These are phyloP conservation scores for Kewa caespitosa DNA, from an alignment of 179 eudicot genomes.

Conservation along the genomic window DNA sequence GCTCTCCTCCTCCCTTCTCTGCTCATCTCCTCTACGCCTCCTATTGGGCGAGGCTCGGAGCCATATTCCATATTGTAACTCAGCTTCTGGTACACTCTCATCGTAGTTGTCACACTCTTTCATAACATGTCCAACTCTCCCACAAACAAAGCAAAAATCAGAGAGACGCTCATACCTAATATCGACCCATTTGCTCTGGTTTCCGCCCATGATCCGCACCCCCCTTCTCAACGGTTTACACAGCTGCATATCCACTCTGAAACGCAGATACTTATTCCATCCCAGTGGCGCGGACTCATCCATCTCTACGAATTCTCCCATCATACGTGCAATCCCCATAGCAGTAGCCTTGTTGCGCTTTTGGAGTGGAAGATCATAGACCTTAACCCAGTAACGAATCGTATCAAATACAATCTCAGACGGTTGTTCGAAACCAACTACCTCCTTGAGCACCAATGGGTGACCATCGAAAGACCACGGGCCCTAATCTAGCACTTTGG, in stretches of 20 bases:
- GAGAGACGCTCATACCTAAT: neutral
- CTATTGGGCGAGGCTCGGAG: neutral
- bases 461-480: no score
- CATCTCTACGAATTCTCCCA: neutral
- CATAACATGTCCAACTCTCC: neutral
- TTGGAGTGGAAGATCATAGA: neutral
- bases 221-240: neutral
- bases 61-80: conserved; percentile 4
- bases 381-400: no score
- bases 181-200: neutral
- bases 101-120: neutral
- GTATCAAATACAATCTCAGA: no score
- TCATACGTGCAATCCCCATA: neutral
- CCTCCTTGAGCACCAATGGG: no score
- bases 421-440: no score
- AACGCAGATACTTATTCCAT: neutral
- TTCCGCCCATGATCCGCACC: neutral
- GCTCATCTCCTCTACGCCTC: neutral
- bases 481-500: no score
- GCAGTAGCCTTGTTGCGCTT: neutral
- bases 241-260: neutral
- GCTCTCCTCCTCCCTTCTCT: neutral
- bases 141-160: neutral
- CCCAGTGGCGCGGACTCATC: neutral
- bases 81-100: neutral